Conservation (phyloP, 2,329 filamentous ascomycete genomes). For the Trichophyton verrucosum region DNA sequence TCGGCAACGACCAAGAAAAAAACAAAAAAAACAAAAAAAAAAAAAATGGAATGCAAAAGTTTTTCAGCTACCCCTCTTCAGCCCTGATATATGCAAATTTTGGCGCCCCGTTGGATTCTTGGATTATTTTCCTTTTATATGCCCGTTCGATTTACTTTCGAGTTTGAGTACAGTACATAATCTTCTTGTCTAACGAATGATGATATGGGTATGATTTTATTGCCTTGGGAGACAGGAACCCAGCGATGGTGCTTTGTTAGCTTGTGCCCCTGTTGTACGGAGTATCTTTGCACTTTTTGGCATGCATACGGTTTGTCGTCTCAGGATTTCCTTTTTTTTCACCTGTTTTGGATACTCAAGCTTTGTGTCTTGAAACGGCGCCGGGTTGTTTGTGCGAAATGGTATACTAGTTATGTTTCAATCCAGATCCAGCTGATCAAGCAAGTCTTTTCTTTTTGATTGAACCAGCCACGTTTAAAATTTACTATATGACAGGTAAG, state of each 20-base stretch:
- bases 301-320: neutral
- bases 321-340: neutral
- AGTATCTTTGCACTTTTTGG: neutral
- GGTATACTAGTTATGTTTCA: neutral
- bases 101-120: neutral
- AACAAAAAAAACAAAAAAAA: neutral
- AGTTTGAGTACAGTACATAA: slow-evolving; percentile 2
- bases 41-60: neutral
- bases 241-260: neutral
- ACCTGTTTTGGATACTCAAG: neutral
- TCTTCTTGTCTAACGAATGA: slow-evolving; percentile 1
- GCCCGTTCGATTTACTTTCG: neutral
- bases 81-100: neutral
- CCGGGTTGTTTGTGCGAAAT: neutral
- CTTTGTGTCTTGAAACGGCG: neutral
- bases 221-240: neutral
- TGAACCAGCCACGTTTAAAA: neutral
- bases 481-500: neutral
- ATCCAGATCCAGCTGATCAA: neutral
- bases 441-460: neutral
- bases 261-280: neutral
- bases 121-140: neutral
- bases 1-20: slow-evolving; percentile 1
- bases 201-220: slow-evolving; percentile 1
- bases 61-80: neutral